Evolutionary conservation across 176 grass and related monocot genomes (phyloP).

Genomic region (Musa acuminata): DNA sequence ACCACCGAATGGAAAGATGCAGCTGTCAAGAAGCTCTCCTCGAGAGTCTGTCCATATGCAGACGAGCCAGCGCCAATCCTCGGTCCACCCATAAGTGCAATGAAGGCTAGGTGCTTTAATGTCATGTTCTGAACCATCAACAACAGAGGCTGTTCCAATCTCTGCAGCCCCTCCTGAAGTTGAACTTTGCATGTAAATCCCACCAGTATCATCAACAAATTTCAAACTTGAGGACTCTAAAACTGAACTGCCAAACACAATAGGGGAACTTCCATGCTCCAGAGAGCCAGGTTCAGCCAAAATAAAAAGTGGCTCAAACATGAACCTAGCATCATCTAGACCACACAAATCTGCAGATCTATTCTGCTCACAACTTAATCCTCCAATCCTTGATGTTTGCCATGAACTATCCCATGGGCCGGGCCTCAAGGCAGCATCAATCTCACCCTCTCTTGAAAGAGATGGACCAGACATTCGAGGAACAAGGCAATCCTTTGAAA

Average conservation of each 20-base stretch:
- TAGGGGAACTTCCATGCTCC: conserved; percentile 30
- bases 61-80: conserved; percentile 96
- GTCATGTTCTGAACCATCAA: conserved; percentile 48
- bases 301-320: conserved; percentile 95
- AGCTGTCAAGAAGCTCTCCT: conserved; percentile 80
- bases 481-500: conserved; percentile 87
- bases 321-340: conserved; percentile 76
- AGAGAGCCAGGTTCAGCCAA: conserved; percentile 70
- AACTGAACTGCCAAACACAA: conserved; percentile 16
- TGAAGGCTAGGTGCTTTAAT: conserved; percentile 57
- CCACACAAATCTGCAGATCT: conserved; percentile 54
- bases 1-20: conserved; percentile 91
- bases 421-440: conserved; percentile 74
- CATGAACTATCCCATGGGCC: conserved; percentile 80
- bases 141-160: conserved; percentile 33
- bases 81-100: conserved; percentile 97
- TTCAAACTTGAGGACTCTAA: conserved; percentile 51
- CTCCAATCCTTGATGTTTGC: conserved; percentile 54
- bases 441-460: conserved; percentile 71
- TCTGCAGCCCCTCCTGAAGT: conserved; percentile 34
- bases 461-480: conserved; percentile 66
- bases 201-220: conserved; percentile 50
- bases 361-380: conserved; percentile 40
- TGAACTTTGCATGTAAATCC: conserved; percentile 35
- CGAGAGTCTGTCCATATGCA: conserved; percentile 98